These are phyloP conservation scores for Soucietia sequanensis DNA, from an alignment of 805 yeast species.

Conservation along the genomic window DNA sequence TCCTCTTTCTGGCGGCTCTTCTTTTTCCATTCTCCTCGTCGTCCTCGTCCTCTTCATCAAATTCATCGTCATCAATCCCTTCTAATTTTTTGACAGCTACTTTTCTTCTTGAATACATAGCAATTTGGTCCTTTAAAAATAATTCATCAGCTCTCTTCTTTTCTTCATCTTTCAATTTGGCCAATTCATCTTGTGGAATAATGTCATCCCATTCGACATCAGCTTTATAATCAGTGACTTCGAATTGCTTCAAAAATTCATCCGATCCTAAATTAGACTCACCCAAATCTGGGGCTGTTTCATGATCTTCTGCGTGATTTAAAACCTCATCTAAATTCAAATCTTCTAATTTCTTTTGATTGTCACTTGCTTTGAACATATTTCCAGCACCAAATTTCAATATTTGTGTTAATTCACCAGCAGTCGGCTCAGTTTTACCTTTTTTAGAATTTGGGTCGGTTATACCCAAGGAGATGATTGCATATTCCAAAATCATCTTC, in stretches of 20 bases:
- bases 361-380: conserved; percentile 94
- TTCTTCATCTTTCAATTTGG: conserved; percentile 87
- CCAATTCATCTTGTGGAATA: conserved; percentile 90
- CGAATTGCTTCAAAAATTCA: conserved; percentile 94
- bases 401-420: conserved; percentile 87
- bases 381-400: conserved; percentile 97
- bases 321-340: conserved; percentile 94
- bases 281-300: conserved; percentile 93
- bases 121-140: conserved; percentile 84
- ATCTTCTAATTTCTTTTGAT: conserved; percentile 93
- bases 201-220: conserved; percentile 99
- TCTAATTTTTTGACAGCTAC: conserved; percentile 64
- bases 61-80: conserved; percentile 33
- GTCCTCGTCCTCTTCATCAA: conserved; percentile 43
- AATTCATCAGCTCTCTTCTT: conserved; percentile 82
- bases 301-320: conserved; percentile 95
- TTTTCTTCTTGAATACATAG: conserved; percentile 78
- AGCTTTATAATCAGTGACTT: conserved; percentile 97
- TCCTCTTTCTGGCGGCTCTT: conserved; percentile 32
- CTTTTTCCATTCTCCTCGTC: conserved; percentile 38
- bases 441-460: conserved; percentile 62
- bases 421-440: conserved; percentile 65
- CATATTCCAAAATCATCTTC: conserved; percentile 98
- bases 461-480: conserved; percentile 93
- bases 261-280: conserved; percentile 98